Percentiles rank a stretch among this genome's conserved stretches.
These are phyloP conservation scores for Leersia perrieri DNA, from an alignment of 176 grass and related monocot species.

Conservation along the genomic window DNA sequence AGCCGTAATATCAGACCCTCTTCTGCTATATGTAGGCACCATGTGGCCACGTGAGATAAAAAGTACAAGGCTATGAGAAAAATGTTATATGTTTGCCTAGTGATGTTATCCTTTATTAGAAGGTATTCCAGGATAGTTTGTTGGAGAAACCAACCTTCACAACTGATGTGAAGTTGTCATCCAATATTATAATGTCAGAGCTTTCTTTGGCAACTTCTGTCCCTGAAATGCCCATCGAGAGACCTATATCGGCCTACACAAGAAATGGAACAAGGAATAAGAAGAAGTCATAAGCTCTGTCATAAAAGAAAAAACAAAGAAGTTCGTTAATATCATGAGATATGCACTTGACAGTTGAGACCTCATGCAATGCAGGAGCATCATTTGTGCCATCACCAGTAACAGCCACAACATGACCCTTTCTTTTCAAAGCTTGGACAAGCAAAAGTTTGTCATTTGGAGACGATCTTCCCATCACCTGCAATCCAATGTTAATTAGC, in stretches of 20 bases:
- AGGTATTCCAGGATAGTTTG: neutral
- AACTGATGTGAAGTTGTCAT: slow-evolving; percentile 92
- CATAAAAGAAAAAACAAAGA: slow-evolving; percentile 19
- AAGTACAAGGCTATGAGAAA: neutral
- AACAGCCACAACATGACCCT: slow-evolving; percentile 91
- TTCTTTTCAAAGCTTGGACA: slow-evolving; percentile 91
- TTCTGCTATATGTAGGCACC: neutral
- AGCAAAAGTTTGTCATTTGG: slow-evolving; percentile 94
- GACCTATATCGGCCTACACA: slow-evolving; percentile 91
- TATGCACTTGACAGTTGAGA: slow-evolving; percentile 24
- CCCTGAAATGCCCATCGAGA: slow-evolving; percentile 91
- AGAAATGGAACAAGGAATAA: slow-evolving; percentile 32
- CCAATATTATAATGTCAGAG: slow-evolving; percentile 95
- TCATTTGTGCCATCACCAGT: slow-evolving; percentile 99
- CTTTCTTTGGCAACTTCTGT: slow-evolving; percentile 99
- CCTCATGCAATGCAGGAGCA: slow-evolving; percentile 93
- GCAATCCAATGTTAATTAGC: slow-evolving; percentile 41
- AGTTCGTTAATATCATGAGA: slow-evolving; percentile 9
- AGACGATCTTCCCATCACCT: slow-evolving; percentile 98
- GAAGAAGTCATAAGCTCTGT: neutral
- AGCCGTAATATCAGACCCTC: neutral
- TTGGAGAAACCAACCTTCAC: slow-evolving; percentile 73
- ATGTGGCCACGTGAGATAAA: neutral
- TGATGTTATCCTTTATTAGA: slow-evolving; percentile 7
- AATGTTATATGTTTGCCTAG: neutral